These are phyloP conservation scores for Chlorella sp. DNA, from an alignment of 139 green algal genomes.

Conservation along the genomic window DNA sequence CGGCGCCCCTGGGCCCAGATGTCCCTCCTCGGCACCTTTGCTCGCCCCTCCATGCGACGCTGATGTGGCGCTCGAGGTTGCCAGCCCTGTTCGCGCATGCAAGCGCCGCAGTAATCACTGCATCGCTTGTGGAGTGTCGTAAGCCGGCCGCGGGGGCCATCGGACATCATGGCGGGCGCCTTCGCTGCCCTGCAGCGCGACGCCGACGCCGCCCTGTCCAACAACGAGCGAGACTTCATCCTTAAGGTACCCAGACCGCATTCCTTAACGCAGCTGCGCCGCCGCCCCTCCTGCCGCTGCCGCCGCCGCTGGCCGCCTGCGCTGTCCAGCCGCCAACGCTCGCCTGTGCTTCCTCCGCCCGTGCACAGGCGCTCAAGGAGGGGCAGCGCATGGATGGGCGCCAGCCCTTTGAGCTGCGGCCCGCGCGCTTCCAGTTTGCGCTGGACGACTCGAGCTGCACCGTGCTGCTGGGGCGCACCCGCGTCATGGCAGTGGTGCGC, in stretches of 20 bases:
- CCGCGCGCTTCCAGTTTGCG: conserved; percentile 27
- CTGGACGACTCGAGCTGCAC: conserved; percentile 69
- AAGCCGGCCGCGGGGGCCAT: too few relatives aligned
- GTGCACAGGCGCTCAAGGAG: conserved; percentile 63
- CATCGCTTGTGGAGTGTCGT: too few relatives aligned
- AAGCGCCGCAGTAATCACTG: too few relatives aligned
- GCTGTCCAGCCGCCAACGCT: neutral
- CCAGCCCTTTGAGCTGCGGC: conserved; percentile 48
- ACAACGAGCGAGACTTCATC: conserved; percentile 84
- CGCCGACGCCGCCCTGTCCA: conserved; percentile 65
- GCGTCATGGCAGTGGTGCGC: conserved; percentile 63
- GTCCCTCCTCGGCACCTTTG: too few relatives aligned
- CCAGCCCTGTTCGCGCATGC: too few relatives aligned
- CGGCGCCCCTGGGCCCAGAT: too few relatives aligned
- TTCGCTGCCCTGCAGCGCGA: conserved; percentile 42
- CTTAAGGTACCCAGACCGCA: conserved; percentile 54
- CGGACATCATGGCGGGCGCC: too few relatives aligned
- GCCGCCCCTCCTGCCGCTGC: neutral
- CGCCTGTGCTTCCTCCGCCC: neutral
- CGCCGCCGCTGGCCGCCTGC: neutral
- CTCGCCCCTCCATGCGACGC: too few relatives aligned
- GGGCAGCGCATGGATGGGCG: conserved; percentile 69
- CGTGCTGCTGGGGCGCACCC: conserved; percentile 79
- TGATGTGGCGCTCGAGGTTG: too few relatives aligned
- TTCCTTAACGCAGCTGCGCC: neutral